A percentile compares a stretch with the other conserved stretches of the same genome.
phyloP scores from a whole-genome alignment of 129 eudicot genomes.

The Flaveria brownii region DNA sequence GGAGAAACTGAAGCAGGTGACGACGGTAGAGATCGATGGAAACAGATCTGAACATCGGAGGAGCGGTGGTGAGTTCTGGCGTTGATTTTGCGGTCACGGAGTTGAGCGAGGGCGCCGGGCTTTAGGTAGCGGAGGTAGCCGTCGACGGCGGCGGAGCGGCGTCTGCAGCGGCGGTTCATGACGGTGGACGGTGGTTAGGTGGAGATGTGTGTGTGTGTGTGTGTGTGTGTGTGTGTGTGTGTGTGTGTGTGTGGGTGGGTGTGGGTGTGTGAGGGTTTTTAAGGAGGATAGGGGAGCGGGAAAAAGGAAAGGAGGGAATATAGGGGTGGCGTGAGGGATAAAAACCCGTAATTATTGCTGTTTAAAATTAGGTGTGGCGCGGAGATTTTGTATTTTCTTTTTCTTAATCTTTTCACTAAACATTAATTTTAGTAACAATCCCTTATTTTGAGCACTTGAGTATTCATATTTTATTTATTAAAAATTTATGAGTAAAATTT shows the following conservation, averaged over 20 bases:
- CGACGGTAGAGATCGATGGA: constrained; percentile 10
- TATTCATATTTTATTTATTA: too few relatives aligned
- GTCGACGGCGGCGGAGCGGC: constrained; percentile 21
- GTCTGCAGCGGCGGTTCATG: constrained; percentile 43
- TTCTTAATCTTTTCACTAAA: background rate
- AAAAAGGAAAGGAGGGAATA: constrained; percentile 48
- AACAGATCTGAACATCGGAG: constrained; percentile 41
- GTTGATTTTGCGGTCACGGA: constrained; percentile 52
- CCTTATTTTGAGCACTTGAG: too few relatives aligned
- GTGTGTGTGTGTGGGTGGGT: constrained; percentile 11
- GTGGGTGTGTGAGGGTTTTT: constrained; percentile 28
- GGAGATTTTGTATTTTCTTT: constrained; percentile 10
- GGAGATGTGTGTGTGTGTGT: background rate
- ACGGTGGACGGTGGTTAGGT: constrained; percentile 17
- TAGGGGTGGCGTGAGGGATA: constrained; percentile 10
- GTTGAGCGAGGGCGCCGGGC: constrained; percentile 71
- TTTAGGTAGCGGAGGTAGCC: constrained; percentile 52
- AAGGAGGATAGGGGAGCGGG: constrained; percentile 45
- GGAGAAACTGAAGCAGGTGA: constrained; percentile 36
- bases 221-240: constrained; percentile 3
- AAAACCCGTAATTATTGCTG: constrained; percentile 24
- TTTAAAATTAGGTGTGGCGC: constrained; percentile 48
- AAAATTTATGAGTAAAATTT: too few relatives aligned
- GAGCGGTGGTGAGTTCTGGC: constrained; percentile 42
- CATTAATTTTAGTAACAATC: background rate